Percentiles rank a stretch among this genome's conserved stretches.
Evolutionary conservation across 768 basidiomycete species (phyloP).

Genomic region (Chlorophyllum brunneum): DNA sequence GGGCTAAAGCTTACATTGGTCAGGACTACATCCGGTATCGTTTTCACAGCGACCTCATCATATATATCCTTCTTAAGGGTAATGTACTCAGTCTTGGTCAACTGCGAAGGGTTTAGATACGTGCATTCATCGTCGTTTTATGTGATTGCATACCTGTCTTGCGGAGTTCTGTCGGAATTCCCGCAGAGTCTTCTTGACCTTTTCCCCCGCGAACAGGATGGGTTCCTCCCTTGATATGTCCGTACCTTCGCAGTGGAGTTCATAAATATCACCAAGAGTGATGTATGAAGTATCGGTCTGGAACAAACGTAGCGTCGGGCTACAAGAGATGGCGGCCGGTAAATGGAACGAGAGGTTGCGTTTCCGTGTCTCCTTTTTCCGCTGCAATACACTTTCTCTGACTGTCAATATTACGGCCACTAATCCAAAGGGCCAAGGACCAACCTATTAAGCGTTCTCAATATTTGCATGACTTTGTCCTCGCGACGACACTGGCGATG

Average conservation of each 20-base stretch:
- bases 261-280: conserved; percentile 90
- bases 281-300: conserved; percentile 92
- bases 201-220: conserved; percentile 80
- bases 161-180: conserved; percentile 51
- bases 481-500: conserved; percentile 85
- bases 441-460: conserved; percentile 92
- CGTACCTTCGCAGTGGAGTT: conserved; percentile 74
- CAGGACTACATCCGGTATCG: conserved; percentile 86
- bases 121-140: neutral
- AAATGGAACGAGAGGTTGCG: conserved; percentile 90
- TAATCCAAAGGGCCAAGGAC: conserved; percentile 16
- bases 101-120: conserved; percentile 28
- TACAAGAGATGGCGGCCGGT: conserved; percentile 81
- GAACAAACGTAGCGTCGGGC: conserved; percentile 77
- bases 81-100: conserved; percentile 61
- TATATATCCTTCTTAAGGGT: conserved; percentile 78
- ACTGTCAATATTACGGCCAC: neutral
- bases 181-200: conserved; percentile 65
- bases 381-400: conserved; percentile 61
- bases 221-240: conserved; percentile 87
- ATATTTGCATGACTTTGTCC: conserved; percentile 86
- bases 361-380: conserved; percentile 91
- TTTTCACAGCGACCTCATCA: conserved; percentile 84
- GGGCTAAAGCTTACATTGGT: conserved; percentile 54
- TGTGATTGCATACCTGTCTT: conserved; percentile 33